phyloP scores from a whole-genome alignment of 169 alveolate genomes.

The Toxoplasma gondii region DNA sequence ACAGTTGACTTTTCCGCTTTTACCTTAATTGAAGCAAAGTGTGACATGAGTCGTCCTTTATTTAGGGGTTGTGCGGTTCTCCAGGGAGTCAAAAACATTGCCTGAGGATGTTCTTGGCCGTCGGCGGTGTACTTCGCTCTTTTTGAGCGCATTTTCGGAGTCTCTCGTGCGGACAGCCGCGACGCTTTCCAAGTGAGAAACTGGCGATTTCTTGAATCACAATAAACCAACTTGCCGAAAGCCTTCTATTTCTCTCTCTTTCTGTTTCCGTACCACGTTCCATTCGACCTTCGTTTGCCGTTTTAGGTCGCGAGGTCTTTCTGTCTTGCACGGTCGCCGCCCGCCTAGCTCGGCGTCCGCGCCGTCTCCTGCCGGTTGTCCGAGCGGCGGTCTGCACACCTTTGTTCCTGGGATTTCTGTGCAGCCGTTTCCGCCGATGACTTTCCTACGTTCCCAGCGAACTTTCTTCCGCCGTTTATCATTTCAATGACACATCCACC shows the following conservation, averaged over 20 bases:
- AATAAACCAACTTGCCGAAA: too few species aligned
- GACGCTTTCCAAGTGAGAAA: too few species aligned
- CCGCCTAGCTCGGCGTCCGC: background rate
- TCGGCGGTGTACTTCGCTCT: too few species aligned
- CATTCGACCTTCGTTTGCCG: background rate
- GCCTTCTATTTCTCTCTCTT: background rate
- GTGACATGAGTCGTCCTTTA: too few species aligned
- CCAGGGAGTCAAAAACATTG: too few species aligned
- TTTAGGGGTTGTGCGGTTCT: too few species aligned
- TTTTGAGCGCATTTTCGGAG: too few species aligned
- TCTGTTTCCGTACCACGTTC: background rate
- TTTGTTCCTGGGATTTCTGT: background rate
- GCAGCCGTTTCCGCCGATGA: background rate
- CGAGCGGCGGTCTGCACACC: background rate
- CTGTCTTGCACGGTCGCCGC: background rate
- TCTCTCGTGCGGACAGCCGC: too few species aligned
- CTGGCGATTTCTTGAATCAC: too few species aligned
- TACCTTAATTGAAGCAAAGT: too few species aligned
- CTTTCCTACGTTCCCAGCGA: background rate
- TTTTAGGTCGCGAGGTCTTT: background rate
- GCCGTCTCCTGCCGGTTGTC: background rate
- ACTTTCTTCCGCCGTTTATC: background rate
- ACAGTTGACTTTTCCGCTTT: too few species aligned
- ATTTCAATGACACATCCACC: background rate
- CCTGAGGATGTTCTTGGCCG: too few species aligned